These are phyloP conservation scores for Dipteronia dyeriana DNA, from an alignment of 345 rosid species.

Conservation along the genomic window DNA sequence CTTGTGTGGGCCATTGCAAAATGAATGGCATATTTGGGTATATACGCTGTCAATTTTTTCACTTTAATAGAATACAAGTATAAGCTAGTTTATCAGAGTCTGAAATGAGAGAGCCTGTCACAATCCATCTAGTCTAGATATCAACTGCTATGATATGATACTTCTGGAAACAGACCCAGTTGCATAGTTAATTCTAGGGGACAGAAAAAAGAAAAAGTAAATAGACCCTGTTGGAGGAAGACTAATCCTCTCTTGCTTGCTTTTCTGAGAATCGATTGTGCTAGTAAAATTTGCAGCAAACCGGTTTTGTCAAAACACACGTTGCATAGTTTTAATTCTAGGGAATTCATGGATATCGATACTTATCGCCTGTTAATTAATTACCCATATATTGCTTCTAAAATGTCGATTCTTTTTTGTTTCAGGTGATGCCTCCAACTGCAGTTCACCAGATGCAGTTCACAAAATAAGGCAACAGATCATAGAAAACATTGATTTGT, in stretches of 20 bases:
- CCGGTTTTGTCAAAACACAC: not conserved
- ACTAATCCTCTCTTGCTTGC: not conserved
- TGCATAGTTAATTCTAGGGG: no score
- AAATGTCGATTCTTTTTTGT: not conserved
- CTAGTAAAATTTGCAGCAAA: not conserved
- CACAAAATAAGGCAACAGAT: slow-evolving; percentile 79
- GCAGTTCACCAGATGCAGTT: slow-evolving; percentile 87
- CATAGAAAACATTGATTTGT: slow-evolving; percentile 78
- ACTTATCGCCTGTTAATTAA: not conserved
- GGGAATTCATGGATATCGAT: not conserved
- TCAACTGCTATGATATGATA: not conserved
- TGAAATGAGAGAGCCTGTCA: not conserved
- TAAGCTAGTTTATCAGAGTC: not conserved
- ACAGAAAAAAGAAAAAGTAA: not conserved
- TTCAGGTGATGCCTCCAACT: slow-evolving; percentile 71
- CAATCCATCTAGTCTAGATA: not conserved
- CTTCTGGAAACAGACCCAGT: not conserved
- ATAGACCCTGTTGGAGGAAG: not conserved
- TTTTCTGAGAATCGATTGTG: not conserved
- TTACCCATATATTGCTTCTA: not conserved
- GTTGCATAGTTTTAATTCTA: not conserved
- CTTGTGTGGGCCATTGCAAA: not conserved
- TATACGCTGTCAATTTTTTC: not conserved
- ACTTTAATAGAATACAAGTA: not conserved
- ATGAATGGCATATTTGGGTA: no score